Evolutionary conservation across 805 yeast species (phyloP).

Genomic region (Metschnikowia baotianmanensis): DNA sequence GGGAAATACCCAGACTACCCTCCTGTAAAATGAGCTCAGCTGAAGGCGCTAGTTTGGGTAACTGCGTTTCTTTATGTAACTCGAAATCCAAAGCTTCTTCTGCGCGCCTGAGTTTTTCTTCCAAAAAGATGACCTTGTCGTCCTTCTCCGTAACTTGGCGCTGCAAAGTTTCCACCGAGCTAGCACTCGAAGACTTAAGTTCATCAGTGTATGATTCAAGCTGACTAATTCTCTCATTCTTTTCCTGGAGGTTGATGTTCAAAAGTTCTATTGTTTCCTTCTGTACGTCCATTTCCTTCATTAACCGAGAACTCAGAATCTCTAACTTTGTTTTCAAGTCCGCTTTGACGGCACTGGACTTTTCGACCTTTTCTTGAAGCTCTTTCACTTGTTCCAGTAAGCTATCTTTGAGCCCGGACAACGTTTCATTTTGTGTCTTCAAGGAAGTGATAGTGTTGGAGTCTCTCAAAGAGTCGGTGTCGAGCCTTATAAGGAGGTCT

Average conservation of each 20-base stretch:
- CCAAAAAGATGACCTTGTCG: slow-evolving; percentile 28
- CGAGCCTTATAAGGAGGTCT: slow-evolving; percentile 38
- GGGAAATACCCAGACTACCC: slow-evolving; percentile 48
- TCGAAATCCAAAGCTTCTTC: slow-evolving; percentile 42
- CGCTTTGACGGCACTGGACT: slow-evolving; percentile 20
- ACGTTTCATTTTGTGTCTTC: slow-evolving; percentile 22
- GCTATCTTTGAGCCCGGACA: slow-evolving; percentile 31
- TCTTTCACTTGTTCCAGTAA: slow-evolving; percentile 41
- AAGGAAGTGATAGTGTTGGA: slow-evolving; percentile 31
- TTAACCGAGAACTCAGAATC: slow-evolving; percentile 47
- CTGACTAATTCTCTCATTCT: slow-evolving; percentile 49
- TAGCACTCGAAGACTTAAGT: slow-evolving; percentile 37
- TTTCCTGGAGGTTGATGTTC: slow-evolving; percentile 51
- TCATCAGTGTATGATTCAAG: slow-evolving; percentile 49
- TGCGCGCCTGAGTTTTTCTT: slow-evolving; percentile 37
- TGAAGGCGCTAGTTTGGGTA: slow-evolving; percentile 51
- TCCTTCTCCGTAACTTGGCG: slow-evolving; percentile 38
- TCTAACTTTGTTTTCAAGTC: slow-evolving; percentile 26
- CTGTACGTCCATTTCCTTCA: slow-evolving; percentile 47
- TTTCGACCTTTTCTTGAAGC: slow-evolving; percentile 42
- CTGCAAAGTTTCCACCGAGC: slow-evolving; percentile 34
- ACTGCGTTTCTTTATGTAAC: slow-evolving; percentile 36
- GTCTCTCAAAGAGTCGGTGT: slow-evolving; percentile 31
- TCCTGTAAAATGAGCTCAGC: slow-evolving; percentile 53
- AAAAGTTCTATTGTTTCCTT: slow-evolving; percentile 58